Conservation (phyloP, 2,329 filamentous ascomycete species). For the Fusarium beomiforme region DNA sequence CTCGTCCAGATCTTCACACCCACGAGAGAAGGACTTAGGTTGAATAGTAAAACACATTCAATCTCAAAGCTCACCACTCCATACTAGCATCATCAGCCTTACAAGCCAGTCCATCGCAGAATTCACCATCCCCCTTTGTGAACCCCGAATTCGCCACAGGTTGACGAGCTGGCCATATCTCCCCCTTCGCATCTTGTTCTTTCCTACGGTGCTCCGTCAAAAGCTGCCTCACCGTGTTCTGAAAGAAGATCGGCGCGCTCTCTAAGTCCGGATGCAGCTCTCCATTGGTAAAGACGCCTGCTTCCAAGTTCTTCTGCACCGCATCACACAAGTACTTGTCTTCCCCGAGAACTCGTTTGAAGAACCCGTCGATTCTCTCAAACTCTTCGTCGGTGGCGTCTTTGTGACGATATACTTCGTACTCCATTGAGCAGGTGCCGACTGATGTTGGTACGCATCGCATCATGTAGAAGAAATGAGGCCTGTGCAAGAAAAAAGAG, state of each 20-base stretch:
- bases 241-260: background rate
- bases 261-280: slow-evolving; percentile 3
- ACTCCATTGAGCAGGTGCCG: slow-evolving; percentile 26
- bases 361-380: slow-evolving; percentile 63
- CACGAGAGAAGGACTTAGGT: too few relatives aligned
- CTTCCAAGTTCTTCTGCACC: slow-evolving; percentile 68
- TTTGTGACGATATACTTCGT: slow-evolving; percentile 68
- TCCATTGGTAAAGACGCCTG: slow-evolving; percentile 56
- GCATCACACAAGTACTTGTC: slow-evolving; percentile 70
- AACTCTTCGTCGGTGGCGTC: slow-evolving; percentile 66
- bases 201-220: background rate
- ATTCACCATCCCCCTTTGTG: background rate
- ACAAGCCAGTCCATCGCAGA: background rate
- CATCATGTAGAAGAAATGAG: slow-evolving; percentile 32
- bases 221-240: background rate
- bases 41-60: background rate
- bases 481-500: background rate
- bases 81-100: background rate
- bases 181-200: background rate
- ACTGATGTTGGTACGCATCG: slow-evolving; percentile 25
- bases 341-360: slow-evolving; percentile 66
- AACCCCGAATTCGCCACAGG: background rate
- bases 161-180: background rate
- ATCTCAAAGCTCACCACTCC: background rate
- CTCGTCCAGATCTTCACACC: too few relatives aligned